Percentiles rank a stretch among this genome's conserved stretches.
phyloP scores from a whole-genome alignment of 805 yeast species.

The Wickerhamomyces chambardii region DNA sequence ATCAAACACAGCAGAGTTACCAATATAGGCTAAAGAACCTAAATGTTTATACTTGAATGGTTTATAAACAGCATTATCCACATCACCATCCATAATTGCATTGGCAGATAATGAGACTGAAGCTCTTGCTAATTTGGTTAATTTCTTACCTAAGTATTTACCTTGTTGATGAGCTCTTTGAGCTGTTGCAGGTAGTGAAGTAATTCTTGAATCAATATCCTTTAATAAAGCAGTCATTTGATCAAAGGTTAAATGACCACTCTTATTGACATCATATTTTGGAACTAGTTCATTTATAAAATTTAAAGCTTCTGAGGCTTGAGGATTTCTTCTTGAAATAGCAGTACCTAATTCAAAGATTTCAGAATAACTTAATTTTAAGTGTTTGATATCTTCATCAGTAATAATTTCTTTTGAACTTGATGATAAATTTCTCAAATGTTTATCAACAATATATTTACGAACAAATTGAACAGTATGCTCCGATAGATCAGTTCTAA shows the following conservation, averaged over 20 bases:
- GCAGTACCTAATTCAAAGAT: constrained; percentile 37
- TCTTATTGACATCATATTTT: constrained; percentile 35
- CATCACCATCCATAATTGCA: constrained; percentile 41
- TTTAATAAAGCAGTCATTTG: constrained; percentile 41
- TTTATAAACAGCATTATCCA: constrained; percentile 43
- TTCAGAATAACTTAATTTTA: constrained; percentile 37
- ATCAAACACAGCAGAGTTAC: constrained; percentile 66
- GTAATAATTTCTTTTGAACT: constrained; percentile 29
- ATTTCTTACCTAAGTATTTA: constrained; percentile 50
- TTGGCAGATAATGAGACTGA: constrained; percentile 32
- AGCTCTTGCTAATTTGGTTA: constrained; percentile 40
- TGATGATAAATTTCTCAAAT: constrained; percentile 23
- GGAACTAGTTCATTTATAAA: constrained; percentile 41
- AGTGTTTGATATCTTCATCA: constrained; percentile 41
- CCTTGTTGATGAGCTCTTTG: constrained; percentile 73
- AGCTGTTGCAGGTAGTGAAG: constrained; percentile 67
- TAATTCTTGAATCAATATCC: constrained; percentile 52
- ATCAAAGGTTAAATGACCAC: constrained; percentile 44
- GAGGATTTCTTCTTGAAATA: constrained; percentile 44
- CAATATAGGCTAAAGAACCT: constrained; percentile 62
- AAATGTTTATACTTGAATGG: constrained; percentile 58
- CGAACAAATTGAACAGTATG: constrained; percentile 44
- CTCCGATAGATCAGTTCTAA: constrained; percentile 49
- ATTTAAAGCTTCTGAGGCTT: constrained; percentile 45
- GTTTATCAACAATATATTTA: constrained; percentile 33